Evolutionary conservation across 164 flowering plant genomes (phyloP).

Genomic region (Chloranthus sessilifolius): DNA sequence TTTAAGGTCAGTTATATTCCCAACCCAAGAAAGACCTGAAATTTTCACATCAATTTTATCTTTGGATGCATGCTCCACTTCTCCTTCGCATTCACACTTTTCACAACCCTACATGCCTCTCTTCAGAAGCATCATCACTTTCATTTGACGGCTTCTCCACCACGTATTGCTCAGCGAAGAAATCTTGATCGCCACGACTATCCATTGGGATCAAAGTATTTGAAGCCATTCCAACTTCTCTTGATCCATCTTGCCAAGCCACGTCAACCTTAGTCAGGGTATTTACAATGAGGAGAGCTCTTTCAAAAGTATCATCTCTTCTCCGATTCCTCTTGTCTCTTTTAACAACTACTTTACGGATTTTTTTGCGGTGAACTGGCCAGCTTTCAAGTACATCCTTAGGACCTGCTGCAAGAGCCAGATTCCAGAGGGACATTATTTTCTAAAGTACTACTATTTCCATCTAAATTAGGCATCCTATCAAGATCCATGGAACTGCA

Average conservation of each 20-base stretch:
- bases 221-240: slow-evolving; percentile 43
- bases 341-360: slow-evolving; percentile 62
- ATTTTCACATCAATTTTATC: slow-evolving; percentile 30
- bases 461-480: slow-evolving; percentile 26
- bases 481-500: slow-evolving; percentile 33
- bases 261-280: slow-evolving; percentile 81
- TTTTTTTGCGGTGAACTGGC: slow-evolving; percentile 76
- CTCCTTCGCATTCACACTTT: slow-evolving; percentile 91
- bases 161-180: slow-evolving; percentile 90
- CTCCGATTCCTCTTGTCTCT: slow-evolving; percentile 70
- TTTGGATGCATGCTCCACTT: slow-evolving; percentile 24
- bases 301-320: slow-evolving; percentile 77
- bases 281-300: slow-evolving; percentile 65
- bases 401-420: slow-evolving; percentile 45
- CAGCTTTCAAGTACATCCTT: slow-evolving; percentile 60
- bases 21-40: slow-evolving; percentile 91
- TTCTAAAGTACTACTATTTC: slow-evolving; percentile 20
- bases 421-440: slow-evolving; percentile 27
- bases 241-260: slow-evolving; percentile 85
- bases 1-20: slow-evolving; percentile 80
- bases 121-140: slow-evolving; percentile 42
- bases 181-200: slow-evolving; percentile 94
- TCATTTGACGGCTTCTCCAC: slow-evolving; percentile 86
- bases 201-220: slow-evolving; percentile 75
- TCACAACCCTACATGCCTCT: slow-evolving; percentile 87